A percentile compares a stretch with the other conserved stretches of the same genome.
Conservation (phyloP, 768 basidiomycete genomes). For the Kwoniella dejecticola region DNA sequence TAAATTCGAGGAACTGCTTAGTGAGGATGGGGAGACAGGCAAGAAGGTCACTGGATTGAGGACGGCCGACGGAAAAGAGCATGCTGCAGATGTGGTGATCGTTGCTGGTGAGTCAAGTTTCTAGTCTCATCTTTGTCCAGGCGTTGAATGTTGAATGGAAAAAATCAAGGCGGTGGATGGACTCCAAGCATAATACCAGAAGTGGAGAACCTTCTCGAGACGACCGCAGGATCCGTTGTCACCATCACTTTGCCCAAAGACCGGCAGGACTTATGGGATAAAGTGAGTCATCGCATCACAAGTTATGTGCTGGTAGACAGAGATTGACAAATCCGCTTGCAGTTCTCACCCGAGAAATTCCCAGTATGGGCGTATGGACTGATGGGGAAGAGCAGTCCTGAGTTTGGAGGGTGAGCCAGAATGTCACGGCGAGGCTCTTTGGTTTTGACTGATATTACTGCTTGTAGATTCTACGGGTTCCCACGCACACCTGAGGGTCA, state of each 20-base stretch:
- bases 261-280: slow-evolving; percentile 30
- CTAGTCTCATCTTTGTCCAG: background rate
- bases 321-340: background rate
- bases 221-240: slow-evolving; percentile 34
- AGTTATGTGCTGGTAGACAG: background rate
- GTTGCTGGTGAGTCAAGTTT: slow-evolving; percentile 30
- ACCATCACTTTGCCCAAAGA: slow-evolving; percentile 32
- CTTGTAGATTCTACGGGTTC: slow-evolving; percentile 21
- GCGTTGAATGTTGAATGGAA: background rate
- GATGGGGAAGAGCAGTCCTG: slow-evolving; percentile 31
- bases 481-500: slow-evolving; percentile 28
- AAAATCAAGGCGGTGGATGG: slow-evolving; percentile 36
- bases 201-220: slow-evolving; percentile 23
- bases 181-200: slow-evolving; percentile 34
- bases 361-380: slow-evolving; percentile 39
- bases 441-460: slow-evolving; percentile 6
- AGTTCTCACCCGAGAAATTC: slow-evolving; percentile 36
- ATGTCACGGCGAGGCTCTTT: too few relatives aligned
- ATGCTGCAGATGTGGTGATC: slow-evolving; percentile 28
- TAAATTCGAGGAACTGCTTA: slow-evolving; percentile 22
- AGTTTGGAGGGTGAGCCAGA: slow-evolving; percentile 25
- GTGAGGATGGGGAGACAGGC: background rate
- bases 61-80: slow-evolving; percentile 32
- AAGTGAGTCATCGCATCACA: slow-evolving; percentile 2
- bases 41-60: slow-evolving; percentile 19